Percentiles rank a stretch among this genome's conserved stretches.
These are phyloP conservation scores for Pythium coloratum DNA, from an alignment of 352 stramenopile species.

Conservation along the genomic window DNA sequence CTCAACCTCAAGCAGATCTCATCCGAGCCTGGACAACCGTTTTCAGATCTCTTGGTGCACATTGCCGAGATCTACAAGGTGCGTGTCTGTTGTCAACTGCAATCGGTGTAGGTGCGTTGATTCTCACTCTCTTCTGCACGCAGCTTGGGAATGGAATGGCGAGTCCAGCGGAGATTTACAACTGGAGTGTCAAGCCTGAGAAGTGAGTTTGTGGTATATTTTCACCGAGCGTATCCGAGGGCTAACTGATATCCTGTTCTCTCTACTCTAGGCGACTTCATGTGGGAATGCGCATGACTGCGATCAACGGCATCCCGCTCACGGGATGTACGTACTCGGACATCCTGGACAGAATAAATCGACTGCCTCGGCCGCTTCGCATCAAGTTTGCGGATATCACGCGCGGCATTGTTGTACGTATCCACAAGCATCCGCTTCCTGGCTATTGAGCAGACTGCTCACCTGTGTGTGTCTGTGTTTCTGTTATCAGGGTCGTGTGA, in stretches of 20 bases:
- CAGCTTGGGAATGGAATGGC: conserved; percentile 75
- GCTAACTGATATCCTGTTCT: not conserved
- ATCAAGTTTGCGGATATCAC: conserved; percentile 85
- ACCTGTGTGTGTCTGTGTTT: not conserved
- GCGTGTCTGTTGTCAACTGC: not conserved
- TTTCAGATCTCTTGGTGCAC: conserved; percentile 76
- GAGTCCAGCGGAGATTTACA: conserved; percentile 88
- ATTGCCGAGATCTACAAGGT: conserved; percentile 85
- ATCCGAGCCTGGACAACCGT: conserved; percentile 61
- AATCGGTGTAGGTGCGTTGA: not conserved
- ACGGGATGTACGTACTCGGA: conserved; percentile 81
- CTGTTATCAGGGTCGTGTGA: conserved; percentile 44
- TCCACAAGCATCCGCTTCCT: not conserved
- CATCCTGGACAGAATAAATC: conserved; percentile 74
- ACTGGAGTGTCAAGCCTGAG: conserved; percentile 88
- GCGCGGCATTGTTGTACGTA: conserved; percentile 77
- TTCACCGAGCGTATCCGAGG: not conserved
- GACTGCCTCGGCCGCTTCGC: conserved; percentile 58
- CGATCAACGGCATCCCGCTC: conserved; percentile 76
- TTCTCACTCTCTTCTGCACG: not conserved
- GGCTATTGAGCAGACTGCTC: not conserved
- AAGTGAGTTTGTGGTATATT: conserved; percentile 38
- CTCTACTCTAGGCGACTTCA: conserved; percentile 44
- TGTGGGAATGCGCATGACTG: conserved; percentile 81
- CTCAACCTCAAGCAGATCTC: conserved; percentile 86